Evolutionary conservation across 352 stramenopile genomes (phyloP), one percentile per base, ranked within the genome.

Genomic region (Achlya hypogyna): DNA sequence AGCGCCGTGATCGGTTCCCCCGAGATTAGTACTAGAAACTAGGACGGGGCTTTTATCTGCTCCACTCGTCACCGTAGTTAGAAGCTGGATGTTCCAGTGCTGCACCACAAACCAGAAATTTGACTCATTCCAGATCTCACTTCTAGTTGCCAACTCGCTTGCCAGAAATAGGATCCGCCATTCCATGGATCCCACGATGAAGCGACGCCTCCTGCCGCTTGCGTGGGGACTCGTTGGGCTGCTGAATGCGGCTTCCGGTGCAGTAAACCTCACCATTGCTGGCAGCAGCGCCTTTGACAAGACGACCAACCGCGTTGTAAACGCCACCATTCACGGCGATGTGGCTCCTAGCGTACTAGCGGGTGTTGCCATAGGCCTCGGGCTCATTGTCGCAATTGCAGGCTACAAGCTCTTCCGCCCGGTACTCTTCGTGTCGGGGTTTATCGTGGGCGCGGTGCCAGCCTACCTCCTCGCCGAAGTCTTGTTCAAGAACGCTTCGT

Each of bases 361-460:
- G 16, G 56, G 72, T 12, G 32, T 73, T n/a, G 76, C 76, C 16
- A 78, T 87, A 10, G 70, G 62, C 34, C 51, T 74, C 23, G 81
- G 81, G 28, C 51, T 63, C 1, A 28, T 88, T 47, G 66, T 87
- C 60, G 72, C 78, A 43, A 38, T 80, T 3, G 71, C 76, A 34
- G 84, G 84, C 53, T 91, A 91, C 71, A 77, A 78, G 16, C 65
- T 88, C 53, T 84, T 91, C 65, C 77, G 81, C 5, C 62, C 51
- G 25, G 71, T 81, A 22, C 74, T 89, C 32, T 88, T 89, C 47
- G 62, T 77, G 20, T 69, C 75, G 20, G 79, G 78, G 20, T 88
- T 88, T 63, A 67, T 78, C n/a, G 68, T 75, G 27, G 81, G 78
- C 32, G 76, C 79, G 16, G 75, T 88, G 9, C 49, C 63, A 0